phyloP scores from a whole-genome alignment of 2,329 filamentous ascomycete genomes.

The Apiospora pterosperma region DNA sequence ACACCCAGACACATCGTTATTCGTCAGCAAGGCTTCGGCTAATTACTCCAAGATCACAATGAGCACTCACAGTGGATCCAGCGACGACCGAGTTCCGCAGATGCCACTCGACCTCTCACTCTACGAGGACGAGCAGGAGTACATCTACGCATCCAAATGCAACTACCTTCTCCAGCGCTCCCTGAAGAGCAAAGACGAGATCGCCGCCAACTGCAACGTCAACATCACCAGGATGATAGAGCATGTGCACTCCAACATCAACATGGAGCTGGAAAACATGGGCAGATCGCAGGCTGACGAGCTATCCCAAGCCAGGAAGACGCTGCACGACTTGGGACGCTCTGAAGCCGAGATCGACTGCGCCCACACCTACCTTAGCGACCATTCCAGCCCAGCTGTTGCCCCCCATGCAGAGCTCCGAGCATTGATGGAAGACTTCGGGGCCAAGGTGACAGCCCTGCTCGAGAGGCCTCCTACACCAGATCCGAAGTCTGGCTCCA shows the following conservation, averaged over 20 bases:
- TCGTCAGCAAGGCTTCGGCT: too few species aligned
- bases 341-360: not conserved
- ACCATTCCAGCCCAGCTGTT: not conserved
- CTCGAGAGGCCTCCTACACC: not conserved
- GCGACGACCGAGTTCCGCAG: not conserved
- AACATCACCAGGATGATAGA: not conserved
- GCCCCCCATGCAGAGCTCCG: not conserved
- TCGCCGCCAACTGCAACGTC: not conserved
- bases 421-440: not conserved
- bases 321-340: not conserved
- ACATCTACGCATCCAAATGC: not conserved
- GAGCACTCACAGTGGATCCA: not conserved
- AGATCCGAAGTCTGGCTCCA: not conserved
- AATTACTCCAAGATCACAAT: not conserved
- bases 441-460: not conserved
- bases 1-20: too few species aligned
- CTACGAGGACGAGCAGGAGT: not conserved
- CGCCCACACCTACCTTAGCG: not conserved
- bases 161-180: not conserved
- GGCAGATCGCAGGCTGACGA: not conserved
- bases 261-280: not conserved
- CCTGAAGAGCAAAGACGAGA: not conserved
- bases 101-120: not conserved
- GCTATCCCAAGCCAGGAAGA: not conserved
- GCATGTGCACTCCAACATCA: not conserved